phyloP scores from a whole-genome alignment of 2,329 filamentous ascomycete species.

The Chrysoporthe cubensis region DNA sequence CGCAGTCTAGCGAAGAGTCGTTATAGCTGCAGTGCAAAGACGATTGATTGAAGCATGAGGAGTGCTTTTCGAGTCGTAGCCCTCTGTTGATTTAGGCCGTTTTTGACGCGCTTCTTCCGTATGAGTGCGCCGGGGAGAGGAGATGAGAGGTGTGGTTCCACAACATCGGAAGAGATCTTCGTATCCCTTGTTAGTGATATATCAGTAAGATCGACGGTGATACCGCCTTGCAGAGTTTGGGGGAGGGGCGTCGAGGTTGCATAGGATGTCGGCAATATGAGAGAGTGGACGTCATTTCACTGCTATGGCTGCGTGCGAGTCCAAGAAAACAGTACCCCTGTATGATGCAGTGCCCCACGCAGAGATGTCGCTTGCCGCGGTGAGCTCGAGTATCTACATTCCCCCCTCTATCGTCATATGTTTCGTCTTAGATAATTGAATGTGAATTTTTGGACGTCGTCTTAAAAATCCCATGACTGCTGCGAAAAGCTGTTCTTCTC shows the following conservation, averaged over 20 bases:
- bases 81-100: not conserved
- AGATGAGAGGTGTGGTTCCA: not conserved
- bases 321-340: slow-evolving; percentile 1
- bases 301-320: slow-evolving; percentile 1
- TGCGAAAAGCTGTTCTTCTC: not conserved
- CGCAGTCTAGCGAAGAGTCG: not conserved
- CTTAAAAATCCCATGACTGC: not conserved
- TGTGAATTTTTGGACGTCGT: not conserved
- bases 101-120: not conserved
- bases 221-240: not conserved
- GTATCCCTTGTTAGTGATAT: not conserved
- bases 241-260: not conserved
- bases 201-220: not conserved
- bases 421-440: not conserved
- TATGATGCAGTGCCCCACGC: slow-evolving; percentile 2
- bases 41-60: not conserved
- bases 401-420: not conserved
- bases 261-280: not conserved
- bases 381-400: not conserved
- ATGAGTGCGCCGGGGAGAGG: not conserved
- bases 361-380: slow-evolving; percentile 3
- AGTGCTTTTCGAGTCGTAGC: not conserved
- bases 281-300: slow-evolving; percentile 7
- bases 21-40: not conserved
- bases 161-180: not conserved